These are phyloP conservation scores for Syncephalastrum monosporum DNA, from an alignment of 371 early-diverging fungal species.

Conservation along the genomic window DNA sequence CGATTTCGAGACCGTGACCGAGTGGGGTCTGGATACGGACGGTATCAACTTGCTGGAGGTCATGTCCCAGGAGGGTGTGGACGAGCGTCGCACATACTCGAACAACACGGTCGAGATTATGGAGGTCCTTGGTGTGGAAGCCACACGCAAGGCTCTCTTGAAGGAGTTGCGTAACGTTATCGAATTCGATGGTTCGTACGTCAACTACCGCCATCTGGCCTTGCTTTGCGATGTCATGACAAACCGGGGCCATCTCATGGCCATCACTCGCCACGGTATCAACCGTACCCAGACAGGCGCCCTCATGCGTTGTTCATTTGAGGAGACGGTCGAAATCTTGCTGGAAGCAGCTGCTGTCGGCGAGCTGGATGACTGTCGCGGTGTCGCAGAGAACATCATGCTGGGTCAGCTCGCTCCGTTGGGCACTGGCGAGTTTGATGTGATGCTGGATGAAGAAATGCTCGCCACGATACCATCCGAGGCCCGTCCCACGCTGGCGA, in stretches of 20 bases:
- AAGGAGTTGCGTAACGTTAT: slow-evolving; percentile 96
- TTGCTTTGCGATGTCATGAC: slow-evolving; percentile 99
- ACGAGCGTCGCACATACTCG: slow-evolving; percentile 80
- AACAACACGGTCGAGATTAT: slow-evolving; percentile 95
- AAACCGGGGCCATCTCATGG: slow-evolving; percentile 91
- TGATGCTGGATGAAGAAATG: slow-evolving; percentile 92
- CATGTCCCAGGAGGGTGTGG: slow-evolving; percentile 84
- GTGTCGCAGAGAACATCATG: slow-evolving; percentile 99
- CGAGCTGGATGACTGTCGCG: slow-evolving; percentile 92
- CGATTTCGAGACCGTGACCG: slow-evolving; percentile 65
- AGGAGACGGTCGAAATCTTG: slow-evolving; percentile 99
- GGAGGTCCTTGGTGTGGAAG: slow-evolving; percentile 98
- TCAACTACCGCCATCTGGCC: slow-evolving; percentile 98
- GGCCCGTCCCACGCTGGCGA: slow-evolving; percentile 38
- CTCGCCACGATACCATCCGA: slow-evolving; percentile 60
- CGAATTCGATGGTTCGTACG: slow-evolving; percentile 98
- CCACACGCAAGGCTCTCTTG: slow-evolving; percentile 89
- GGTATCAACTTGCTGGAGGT: slow-evolving; percentile 94
- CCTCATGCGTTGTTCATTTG: slow-evolving; percentile 98
- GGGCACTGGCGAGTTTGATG: slow-evolving; percentile 97
- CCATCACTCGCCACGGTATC: slow-evolving; percentile 99
- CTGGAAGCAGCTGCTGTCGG: slow-evolving; percentile 97
- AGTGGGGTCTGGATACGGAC: slow-evolving; percentile 96
- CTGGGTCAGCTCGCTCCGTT: slow-evolving; percentile 98
- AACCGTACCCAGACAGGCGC: slow-evolving; percentile 97